Evolutionary conservation across 306 rosid genomes (phyloP).

Genomic region (Parietaria judaica): DNA sequence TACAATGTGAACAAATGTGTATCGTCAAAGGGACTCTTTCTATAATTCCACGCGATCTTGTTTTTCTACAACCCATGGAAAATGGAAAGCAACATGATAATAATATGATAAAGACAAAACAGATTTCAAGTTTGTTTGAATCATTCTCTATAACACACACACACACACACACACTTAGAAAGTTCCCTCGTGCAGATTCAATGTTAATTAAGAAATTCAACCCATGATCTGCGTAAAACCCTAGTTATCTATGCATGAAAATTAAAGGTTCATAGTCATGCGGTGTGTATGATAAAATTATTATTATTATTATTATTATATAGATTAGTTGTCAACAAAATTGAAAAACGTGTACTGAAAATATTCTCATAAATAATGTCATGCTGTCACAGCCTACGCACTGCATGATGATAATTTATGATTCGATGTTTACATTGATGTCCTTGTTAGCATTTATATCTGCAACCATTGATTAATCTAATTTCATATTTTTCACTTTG

Average conservation of each 20-base stretch:
- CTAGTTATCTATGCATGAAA: no score
- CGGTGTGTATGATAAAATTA: background rate
- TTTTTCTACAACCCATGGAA: background rate
- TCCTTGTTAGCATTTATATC: no score
- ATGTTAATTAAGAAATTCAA: no score
- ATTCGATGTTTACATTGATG: no score
- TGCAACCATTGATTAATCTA: no score
- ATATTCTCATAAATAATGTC: background rate
- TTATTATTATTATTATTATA: no score
- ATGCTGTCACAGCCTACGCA: background rate
- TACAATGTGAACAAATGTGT: background rate
- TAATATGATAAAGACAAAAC: conserved; percentile 1
- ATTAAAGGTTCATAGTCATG: no score
- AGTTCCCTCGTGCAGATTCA: no score
- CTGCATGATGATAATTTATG: background rate
- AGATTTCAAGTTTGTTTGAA: conserved; percentile 9
- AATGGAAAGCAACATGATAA: background rate
- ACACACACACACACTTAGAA: background rate
- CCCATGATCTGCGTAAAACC: no score
- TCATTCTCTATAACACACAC: background rate
- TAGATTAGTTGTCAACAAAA: conserved; percentile 1
- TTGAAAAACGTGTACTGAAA: background rate
- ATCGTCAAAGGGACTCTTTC: conserved; percentile 1
- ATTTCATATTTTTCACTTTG: no score
- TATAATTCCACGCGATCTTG: background rate